phyloP scores from a whole-genome alignment of 306 rosid genomes.

The Elaeagnus macrophylla region DNA sequence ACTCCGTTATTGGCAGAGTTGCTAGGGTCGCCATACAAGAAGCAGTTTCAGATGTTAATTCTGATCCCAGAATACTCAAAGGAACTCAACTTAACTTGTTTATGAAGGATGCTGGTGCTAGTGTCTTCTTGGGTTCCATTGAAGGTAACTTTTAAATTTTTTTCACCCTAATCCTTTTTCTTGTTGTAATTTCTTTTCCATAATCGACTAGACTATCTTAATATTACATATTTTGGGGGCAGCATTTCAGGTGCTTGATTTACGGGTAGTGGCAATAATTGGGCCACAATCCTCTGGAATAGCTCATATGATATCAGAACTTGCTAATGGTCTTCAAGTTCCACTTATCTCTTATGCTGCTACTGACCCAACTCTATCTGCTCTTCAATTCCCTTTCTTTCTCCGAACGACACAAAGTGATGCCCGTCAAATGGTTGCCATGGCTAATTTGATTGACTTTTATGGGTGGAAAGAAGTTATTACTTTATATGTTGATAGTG shows the following conservation, averaged over 20 bases:
- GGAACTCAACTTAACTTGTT: conserved; percentile 49
- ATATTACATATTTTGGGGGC: conserved; percentile 2
- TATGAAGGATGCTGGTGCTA: conserved; percentile 45
- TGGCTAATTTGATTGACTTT: conserved; percentile 62
- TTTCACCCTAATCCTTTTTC: neutral
- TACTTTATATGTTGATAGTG: conserved; percentile 60
- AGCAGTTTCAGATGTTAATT: conserved; percentile 71
- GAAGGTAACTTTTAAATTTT: conserved; percentile 42
- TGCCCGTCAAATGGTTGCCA: conserved; percentile 66
- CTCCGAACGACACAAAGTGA: conserved; percentile 65
- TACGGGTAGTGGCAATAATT: conserved; percentile 55
- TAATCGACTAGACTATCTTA: neutral
- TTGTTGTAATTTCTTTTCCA: neutral
- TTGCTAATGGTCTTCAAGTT: conserved; percentile 73
- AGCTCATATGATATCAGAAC: conserved; percentile 68
- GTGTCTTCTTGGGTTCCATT: conserved; percentile 65
- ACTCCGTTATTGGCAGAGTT: conserved; percentile 78
- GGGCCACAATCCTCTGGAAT: conserved; percentile 86
- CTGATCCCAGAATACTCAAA: conserved; percentile 49
- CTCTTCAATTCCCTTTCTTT: conserved; percentile 83
- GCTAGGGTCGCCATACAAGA: conserved; percentile 59
- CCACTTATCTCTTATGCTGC: conserved; percentile 92
- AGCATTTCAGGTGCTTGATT: conserved; percentile 79
- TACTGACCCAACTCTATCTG: conserved; percentile 79
- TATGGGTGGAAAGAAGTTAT: conserved; percentile 83